Conservation (phyloP, 257 asterid species). For the Verbena officinalis region DNA sequence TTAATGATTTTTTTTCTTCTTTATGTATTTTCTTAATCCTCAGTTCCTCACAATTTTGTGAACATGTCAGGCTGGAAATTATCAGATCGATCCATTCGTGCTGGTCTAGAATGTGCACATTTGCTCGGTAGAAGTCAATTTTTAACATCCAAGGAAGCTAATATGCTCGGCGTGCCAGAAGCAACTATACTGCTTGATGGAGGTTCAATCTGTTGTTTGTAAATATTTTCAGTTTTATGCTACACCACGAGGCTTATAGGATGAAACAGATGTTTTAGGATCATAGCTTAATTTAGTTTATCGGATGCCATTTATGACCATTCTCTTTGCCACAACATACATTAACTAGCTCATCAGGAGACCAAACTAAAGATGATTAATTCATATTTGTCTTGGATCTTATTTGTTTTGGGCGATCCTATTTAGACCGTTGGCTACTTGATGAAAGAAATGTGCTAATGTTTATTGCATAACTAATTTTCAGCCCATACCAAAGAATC, state of each 20-base stretch:
- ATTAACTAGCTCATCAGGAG: constrained; percentile 2
- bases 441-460: constrained; percentile 18
- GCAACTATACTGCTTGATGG: constrained; percentile 80
- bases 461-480: constrained; percentile 21
- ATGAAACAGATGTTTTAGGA: background rate
- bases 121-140: constrained; percentile 86
- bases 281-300: constrained; percentile 20
- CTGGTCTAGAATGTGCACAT: constrained; percentile 74
- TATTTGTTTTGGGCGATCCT: constrained; percentile 14
- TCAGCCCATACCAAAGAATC: constrained; percentile 98
- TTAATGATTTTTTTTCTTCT: constrained; percentile 13
- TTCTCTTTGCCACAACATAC: background rate
- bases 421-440: constrained; percentile 6
- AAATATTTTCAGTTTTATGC: constrained; percentile 6
- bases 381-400: constrained; percentile 24
- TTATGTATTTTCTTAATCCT: constrained; percentile 11
- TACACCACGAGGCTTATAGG: background rate
- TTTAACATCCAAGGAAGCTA: constrained; percentile 67
- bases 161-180: constrained; percentile 64
- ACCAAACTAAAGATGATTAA: constrained; percentile 12
- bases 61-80: constrained; percentile 69
- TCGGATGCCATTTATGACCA: constrained; percentile 3
- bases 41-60: constrained; percentile 12
- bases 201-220: constrained; percentile 51
- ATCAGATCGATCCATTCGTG: constrained; percentile 62